Percentiles rank a stretch among this genome's conserved stretches.
Conservation (phyloP, 148 eudicot genomes). For the Arbutus unedo region DNA sequence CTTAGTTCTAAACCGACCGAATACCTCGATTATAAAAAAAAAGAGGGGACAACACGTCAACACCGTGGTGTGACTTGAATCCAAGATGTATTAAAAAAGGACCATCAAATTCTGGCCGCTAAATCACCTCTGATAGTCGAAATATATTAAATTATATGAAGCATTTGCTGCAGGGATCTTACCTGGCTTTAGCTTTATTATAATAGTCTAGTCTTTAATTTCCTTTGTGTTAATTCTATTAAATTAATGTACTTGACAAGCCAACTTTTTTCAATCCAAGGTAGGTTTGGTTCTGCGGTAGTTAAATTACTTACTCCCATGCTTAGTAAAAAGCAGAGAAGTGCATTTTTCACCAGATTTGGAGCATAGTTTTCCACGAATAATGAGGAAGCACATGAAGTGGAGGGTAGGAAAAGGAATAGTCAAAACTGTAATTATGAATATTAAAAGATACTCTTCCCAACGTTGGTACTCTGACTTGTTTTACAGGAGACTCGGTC, state of each 20-base stretch:
- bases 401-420: not conserved
- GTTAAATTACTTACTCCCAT: conserved; percentile 4
- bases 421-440: conserved; percentile 7
- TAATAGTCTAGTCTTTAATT: too few species aligned
- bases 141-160: conserved; percentile 11
- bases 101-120: too few species aligned
- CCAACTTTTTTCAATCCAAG: conserved; percentile 23
- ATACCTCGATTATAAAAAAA: too few species aligned
- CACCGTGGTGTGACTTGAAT: too few species aligned
- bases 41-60: too few species aligned
- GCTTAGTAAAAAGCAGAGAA: conserved; percentile 7
- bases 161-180: conserved; percentile 5
- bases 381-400: conserved; percentile 18
- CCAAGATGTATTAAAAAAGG: too few species aligned
- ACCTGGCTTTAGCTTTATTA: conserved; percentile 15
- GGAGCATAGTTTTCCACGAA: not conserved
- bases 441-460: not conserved
- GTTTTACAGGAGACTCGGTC: too few species aligned
- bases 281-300: conserved; percentile 9
- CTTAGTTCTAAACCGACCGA: too few species aligned
- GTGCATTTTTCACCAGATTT: conserved; percentile 19
- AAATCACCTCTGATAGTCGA: too few species aligned
- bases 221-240: too few species aligned
- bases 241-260: not conserved
- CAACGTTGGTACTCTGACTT: not conserved